phyloP scores from a whole-genome alignment of 140 eudicot genomes.

The Senecio squalidus region DNA sequence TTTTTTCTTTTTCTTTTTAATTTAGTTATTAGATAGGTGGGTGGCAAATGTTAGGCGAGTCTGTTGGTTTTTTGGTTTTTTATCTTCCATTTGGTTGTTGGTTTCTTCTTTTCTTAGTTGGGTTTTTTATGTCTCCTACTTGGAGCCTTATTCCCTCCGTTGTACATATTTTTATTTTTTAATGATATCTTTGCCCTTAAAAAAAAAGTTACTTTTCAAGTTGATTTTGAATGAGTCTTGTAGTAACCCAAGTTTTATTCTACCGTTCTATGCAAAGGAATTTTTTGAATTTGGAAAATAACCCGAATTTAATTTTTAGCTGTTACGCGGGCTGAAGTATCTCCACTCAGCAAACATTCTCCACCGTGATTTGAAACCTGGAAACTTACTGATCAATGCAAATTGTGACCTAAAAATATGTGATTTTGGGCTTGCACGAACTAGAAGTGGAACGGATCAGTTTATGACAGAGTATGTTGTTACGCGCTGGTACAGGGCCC shows the following conservation, averaged over 20 bases:
- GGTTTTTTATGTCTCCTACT: no score
- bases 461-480: conserved; percentile 95
- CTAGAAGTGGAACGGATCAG: conserved; percentile 68
- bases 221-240: no score
- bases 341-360: conserved; percentile 94
- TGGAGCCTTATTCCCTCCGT: no score
- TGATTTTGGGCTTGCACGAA: conserved; percentile 86
- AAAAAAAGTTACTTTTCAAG: no score
- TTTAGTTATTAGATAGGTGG: no score
- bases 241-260: no score
- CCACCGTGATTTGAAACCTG: conserved; percentile 91
- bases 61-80: no score
- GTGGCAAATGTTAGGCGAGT: no score
- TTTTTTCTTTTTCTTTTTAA: background rate
- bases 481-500: conserved; percentile 94
- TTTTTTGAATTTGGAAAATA: conserved; percentile 12
- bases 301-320: conserved; percentile 30
- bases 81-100: no score
- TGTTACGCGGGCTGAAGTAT: conserved; percentile 78
- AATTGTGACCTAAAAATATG: conserved; percentile 87
- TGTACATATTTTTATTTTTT: no score
- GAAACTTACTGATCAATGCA: conserved; percentile 77
- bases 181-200: no score
- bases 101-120: no score
- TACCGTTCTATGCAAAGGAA: background rate